phyloP scores from a whole-genome alignment of 768 basidiomycete genomes.

The Leccinum subtestaceum region DNA sequence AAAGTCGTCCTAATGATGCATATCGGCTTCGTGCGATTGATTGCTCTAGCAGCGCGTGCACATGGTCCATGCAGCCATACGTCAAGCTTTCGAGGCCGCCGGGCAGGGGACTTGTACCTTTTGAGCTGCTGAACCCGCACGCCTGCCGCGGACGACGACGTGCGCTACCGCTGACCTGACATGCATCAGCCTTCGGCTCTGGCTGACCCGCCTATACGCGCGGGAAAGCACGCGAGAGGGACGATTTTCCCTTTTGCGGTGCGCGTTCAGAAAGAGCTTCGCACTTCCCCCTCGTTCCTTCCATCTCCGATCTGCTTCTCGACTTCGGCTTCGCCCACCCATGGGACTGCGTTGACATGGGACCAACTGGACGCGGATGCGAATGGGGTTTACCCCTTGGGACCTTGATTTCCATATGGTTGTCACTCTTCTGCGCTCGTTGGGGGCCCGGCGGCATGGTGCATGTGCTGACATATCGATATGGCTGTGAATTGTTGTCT shows the following conservation, averaged over 20 bases:
- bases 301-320: conserved; percentile 27
- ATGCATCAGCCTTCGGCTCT: not conserved
- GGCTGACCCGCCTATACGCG: not conserved
- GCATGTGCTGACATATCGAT: not conserved
- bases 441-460: conserved; percentile 6
- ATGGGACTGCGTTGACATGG: conserved; percentile 12
- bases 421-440: not conserved
- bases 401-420: not conserved
- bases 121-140: not conserved
- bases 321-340: conserved; percentile 16
- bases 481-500: not conserved
- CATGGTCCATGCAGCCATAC: conserved; percentile 5
- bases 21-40: conserved; percentile 26
- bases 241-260: conserved; percentile 14
- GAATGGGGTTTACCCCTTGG: not conserved
- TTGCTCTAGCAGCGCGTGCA: conserved; percentile 15
- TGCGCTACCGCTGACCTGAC: not conserved
- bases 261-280: conserved; percentile 12
- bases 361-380: conserved; percentile 12
- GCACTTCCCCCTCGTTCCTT: conserved; percentile 13
- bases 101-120: not conserved
- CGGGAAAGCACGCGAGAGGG: conserved; percentile 1
- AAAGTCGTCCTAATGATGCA: conserved; percentile 8
- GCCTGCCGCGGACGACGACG: not conserved
- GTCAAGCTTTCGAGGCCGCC: not conserved